Percentiles rank a stretch among this genome's conserved stretches.
Conservation (phyloP, 2,329 filamentous ascomycete species). For the Fonsecaea nubica region DNA sequence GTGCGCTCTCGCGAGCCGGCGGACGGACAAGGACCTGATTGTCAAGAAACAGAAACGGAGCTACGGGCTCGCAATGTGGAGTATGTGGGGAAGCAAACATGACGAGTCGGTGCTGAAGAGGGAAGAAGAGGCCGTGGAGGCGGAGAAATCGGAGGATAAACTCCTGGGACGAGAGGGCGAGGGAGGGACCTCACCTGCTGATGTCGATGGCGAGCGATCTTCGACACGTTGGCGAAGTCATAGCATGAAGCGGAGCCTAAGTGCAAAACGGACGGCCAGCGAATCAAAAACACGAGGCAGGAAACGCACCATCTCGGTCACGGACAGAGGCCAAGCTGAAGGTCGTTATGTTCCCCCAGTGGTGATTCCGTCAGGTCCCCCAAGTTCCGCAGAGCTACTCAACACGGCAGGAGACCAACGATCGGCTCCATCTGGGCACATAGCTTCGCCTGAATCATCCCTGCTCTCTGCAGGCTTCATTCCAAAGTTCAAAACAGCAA, state of each 20-base stretch:
- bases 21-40: conserved; percentile 54
- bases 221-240: conserved; percentile 2
- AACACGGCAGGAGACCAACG: conserved; percentile 6
- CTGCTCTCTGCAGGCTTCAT: conserved; percentile 33
- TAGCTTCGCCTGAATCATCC: conserved; percentile 19
- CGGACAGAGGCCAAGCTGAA: conserved; percentile 37
- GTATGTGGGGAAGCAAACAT: conserved; percentile 85
- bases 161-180: not conserved
- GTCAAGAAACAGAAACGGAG: conserved; percentile 65
- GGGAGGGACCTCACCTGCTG: not conserved
- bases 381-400: conserved; percentile 1
- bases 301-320: conserved; percentile 34
- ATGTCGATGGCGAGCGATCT: not conserved
- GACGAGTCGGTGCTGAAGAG: conserved; percentile 72
- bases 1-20: conserved; percentile 77
- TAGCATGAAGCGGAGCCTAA: conserved; percentile 20
- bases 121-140: conserved; percentile 37
- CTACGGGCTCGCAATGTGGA: conserved; percentile 82
- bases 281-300: conserved; percentile 22
- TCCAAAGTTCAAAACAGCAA: conserved; percentile 36
- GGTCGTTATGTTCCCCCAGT: conserved; percentile 11
- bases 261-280: conserved; percentile 22
- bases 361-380: conserved; percentile 5
- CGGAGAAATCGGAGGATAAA: conserved; percentile 14
- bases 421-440: not conserved